phyloP scores from a whole-genome alignment of 441 rosid species.

The Viola pubescens region DNA sequence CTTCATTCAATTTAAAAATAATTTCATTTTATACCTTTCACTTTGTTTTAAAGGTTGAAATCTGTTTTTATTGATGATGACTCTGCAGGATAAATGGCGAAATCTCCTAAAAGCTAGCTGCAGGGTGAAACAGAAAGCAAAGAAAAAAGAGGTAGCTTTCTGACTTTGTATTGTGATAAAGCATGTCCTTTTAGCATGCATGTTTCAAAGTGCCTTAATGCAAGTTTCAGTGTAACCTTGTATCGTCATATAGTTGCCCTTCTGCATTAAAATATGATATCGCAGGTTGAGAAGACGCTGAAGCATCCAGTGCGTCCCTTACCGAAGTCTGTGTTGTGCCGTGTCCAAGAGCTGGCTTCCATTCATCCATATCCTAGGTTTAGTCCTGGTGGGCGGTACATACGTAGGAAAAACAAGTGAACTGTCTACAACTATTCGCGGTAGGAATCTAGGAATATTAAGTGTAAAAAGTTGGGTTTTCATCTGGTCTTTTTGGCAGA shows the following conservation, averaged over 20 bases:
- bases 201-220: not conserved
- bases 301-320: slow-evolving; percentile 34
- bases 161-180: slow-evolving; percentile 7
- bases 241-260: too few species aligned
- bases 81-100: slow-evolving; percentile 89
- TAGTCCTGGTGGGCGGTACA: slow-evolving; percentile 30
- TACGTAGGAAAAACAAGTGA: slow-evolving; percentile 29
- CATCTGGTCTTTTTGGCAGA: slow-evolving; percentile 12
- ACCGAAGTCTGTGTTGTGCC: slow-evolving; percentile 49
- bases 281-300: slow-evolving; percentile 43
- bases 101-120: slow-evolving; percentile 74
- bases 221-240: not conserved
- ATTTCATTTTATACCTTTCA: not conserved
- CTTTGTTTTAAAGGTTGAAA: slow-evolving; percentile 12
- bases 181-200: not conserved
- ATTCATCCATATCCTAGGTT: slow-evolving; percentile 62
- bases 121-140: slow-evolving; percentile 21
- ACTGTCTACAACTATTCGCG: too few species aligned
- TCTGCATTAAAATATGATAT: not conserved
- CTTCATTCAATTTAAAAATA: slow-evolving; percentile 9
- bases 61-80: slow-evolving; percentile 11
- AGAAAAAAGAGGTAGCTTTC: slow-evolving; percentile 50
- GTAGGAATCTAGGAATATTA: slow-evolving; percentile 2
- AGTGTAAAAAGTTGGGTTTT: slow-evolving; percentile 14
- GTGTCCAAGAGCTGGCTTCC: slow-evolving; percentile 58